Base-by-base conservation (phyloP, 495 filamentous ascomycete species). In the Xeromyces bisporus region DNA sequence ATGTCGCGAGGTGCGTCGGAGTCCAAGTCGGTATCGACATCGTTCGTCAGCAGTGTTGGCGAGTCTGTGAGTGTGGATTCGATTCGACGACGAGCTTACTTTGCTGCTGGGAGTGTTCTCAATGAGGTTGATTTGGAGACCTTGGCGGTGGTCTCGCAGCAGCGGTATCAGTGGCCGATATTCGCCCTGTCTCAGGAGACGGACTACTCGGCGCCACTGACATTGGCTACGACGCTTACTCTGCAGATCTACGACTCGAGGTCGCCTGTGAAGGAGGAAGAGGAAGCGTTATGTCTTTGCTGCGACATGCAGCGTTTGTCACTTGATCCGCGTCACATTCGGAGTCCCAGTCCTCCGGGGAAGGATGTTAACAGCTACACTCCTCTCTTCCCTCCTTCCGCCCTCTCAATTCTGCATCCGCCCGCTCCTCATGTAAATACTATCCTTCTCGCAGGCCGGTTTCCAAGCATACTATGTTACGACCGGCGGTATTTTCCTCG, bases 401-500 rank as follows among this genome's bases (percentile, higher is more conserved):
- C 87, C 11, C 60, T 89, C 13, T 80, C 73, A 23, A 86, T 94
- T 39, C 61, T 89, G 10, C 83, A 92, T 46, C 61, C 79, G 8
- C 71, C 71, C 15, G 60, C 55, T 13, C 67, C 69, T 1, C 53
- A 62, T 39, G 50, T 59, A 18, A 61, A 62, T 30, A 52, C 55
- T 1, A 60, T 64, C 20, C 47, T 62, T 16, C 43, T 96, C 18
- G 85, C 79, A 0, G 87, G 87, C 7, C 74, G 87, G 15, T 96
- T 94, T 50, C 79, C 83, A 7, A 86, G 75, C 50, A 82, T 94
- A 39, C 58, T 96, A 3, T 77, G 77, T 40, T 94, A 93, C 50
- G 84, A 93, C 44, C 71, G 84, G 12, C 74, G 85, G 26, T 82
- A 69, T 52, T 93, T 93, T 48, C 82, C 86, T 8, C 70, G 69